These are phyloP conservation scores for Microbotryum intermedium DNA, from an alignment of 1,284 basidiomycete genomes.

Conservation along the genomic window DNA sequence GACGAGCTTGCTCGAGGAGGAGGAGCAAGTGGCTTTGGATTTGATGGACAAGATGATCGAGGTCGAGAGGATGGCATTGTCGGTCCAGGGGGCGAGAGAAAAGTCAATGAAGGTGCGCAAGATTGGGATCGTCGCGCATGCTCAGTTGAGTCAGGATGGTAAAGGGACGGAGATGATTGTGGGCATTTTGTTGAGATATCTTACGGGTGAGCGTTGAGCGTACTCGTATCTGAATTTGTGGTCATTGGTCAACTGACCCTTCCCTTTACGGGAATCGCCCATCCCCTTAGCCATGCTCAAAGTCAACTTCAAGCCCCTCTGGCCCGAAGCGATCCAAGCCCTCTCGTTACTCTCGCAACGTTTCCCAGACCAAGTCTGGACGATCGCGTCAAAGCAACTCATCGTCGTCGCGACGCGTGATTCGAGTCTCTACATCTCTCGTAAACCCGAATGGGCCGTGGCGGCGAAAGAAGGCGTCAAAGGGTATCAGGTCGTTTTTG, in stretches of 20 bases:
- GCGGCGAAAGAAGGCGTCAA: neutral
- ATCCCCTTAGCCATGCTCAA: conserved; percentile 61
- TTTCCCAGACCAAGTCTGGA: conserved; percentile 65
- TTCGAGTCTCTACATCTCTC: conserved; percentile 18
- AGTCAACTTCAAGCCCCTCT: conserved; percentile 79
- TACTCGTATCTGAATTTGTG: too few relatives aligned
- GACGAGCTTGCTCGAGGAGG: conserved; percentile 23
- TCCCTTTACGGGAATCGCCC: conserved; percentile 42
- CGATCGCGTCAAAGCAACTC: conserved; percentile 45
- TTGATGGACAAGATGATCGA: conserved; percentile 31
- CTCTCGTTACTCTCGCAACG: conserved; percentile 53
- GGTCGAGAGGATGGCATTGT: conserved; percentile 32
- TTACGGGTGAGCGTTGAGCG: conserved; percentile 48
- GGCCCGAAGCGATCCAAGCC: conserved; percentile 65
- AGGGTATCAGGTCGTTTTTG: conserved; percentile 25
- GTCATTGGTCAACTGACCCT: too few relatives aligned
- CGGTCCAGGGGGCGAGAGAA: conserved; percentile 67
- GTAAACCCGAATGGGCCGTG: conserved; percentile 25
- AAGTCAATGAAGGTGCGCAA: conserved; percentile 58
- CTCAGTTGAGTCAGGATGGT: conserved; percentile 17
- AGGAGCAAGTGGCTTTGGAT: conserved; percentile 20
- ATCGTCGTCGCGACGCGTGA: conserved; percentile 24
- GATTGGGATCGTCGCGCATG: conserved; percentile 33
- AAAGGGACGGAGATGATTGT: conserved; percentile 24
- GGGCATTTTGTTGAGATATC: conserved; percentile 29